Evolutionary conservation across 2,329 filamentous ascomycete genomes (phyloP).

Genomic region (Penicillium sp.): DNA sequence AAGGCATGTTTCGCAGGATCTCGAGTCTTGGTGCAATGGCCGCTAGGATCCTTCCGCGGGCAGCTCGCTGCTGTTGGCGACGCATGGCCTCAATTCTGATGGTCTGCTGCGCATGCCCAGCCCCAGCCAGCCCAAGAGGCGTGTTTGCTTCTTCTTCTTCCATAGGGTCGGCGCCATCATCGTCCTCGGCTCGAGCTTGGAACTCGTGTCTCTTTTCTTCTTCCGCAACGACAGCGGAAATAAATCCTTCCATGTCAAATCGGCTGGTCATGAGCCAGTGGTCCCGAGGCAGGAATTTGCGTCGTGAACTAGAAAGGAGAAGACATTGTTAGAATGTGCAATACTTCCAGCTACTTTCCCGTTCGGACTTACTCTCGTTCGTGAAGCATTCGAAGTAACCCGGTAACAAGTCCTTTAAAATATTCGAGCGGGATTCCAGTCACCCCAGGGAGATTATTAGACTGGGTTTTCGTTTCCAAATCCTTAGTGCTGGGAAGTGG

Average conservation of each 20-base stretch:
- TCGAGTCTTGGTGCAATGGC: constrained; percentile 81
- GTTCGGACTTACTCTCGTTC: constrained; percentile 63
- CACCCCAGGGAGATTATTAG: constrained; percentile 55
- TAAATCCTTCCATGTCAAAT: constrained; percentile 85
- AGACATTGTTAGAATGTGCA: background rate
- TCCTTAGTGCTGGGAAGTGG: constrained; percentile 30
- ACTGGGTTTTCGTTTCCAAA: constrained; percentile 37
- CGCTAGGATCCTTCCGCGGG: constrained; percentile 67
- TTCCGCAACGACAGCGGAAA: constrained; percentile 78
- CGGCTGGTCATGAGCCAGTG: constrained; percentile 92
- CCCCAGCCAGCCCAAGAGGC: constrained; percentile 49
- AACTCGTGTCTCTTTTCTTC: constrained; percentile 72
- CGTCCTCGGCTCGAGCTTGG: constrained; percentile 58
- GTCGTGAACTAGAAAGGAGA: constrained; percentile 56
- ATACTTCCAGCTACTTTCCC: background rate
- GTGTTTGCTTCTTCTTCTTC: constrained; percentile 32
- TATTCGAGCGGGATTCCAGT: constrained; percentile 71
- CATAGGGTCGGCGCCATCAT: constrained; percentile 46
- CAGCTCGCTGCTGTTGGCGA: constrained; percentile 61
- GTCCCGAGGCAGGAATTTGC: constrained; percentile 72
- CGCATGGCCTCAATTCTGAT: constrained; percentile 60
- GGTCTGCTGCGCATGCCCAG: constrained; percentile 58
- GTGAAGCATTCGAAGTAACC: constrained; percentile 79
- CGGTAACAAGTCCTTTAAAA: constrained; percentile 73
- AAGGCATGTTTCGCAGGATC: constrained; percentile 92